Evolutionary conservation across 768 basidiomycete species (phyloP).

Genomic region (Auriscalpium microsporum): DNA sequence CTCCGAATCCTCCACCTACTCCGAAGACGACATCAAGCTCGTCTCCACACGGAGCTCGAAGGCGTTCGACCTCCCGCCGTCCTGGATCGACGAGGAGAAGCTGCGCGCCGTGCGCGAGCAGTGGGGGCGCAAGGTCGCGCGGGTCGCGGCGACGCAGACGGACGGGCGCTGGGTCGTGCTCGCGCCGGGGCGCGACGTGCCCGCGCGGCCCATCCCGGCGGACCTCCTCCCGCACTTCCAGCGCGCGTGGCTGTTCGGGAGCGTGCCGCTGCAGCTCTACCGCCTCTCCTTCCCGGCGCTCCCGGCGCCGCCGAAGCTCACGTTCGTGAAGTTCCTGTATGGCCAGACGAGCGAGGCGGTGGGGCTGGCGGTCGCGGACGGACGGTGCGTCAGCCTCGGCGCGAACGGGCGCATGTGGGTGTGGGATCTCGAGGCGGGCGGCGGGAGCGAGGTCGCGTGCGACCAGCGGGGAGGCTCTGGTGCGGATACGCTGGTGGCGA

Average conservation of each 20-base stretch:
- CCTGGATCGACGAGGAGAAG: conserved; percentile 63
- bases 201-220: conserved; percentile 17
- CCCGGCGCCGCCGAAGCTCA: conserved; percentile 46
- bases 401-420: conserved; percentile 72
- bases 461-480: conserved; percentile 22
- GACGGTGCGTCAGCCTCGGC: conserved; percentile 71
- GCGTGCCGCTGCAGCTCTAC: conserved; percentile 60
- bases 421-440: conserved; percentile 69
- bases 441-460: conserved; percentile 27
- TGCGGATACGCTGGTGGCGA: not conserved
- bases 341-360: conserved; percentile 62
- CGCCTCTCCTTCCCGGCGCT: conserved; percentile 55
- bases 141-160: conserved; percentile 67
- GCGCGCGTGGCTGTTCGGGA: conserved; percentile 10
- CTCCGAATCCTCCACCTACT: conserved; percentile 1
- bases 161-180: conserved; percentile 84
- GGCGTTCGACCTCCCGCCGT: conserved; percentile 61
- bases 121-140: conserved; percentile 65
- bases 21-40: conserved; percentile 27
- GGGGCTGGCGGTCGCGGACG: conserved; percentile 68
- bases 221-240: conserved; percentile 11
- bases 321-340: conserved; percentile 61
- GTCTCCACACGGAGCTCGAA: conserved; percentile 53
- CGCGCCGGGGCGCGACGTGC: conserved; percentile 37
- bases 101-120: conserved; percentile 60